Base-by-base conservation (phyloP, 208 protist species). In the Crithidia brevicula region DNA sequence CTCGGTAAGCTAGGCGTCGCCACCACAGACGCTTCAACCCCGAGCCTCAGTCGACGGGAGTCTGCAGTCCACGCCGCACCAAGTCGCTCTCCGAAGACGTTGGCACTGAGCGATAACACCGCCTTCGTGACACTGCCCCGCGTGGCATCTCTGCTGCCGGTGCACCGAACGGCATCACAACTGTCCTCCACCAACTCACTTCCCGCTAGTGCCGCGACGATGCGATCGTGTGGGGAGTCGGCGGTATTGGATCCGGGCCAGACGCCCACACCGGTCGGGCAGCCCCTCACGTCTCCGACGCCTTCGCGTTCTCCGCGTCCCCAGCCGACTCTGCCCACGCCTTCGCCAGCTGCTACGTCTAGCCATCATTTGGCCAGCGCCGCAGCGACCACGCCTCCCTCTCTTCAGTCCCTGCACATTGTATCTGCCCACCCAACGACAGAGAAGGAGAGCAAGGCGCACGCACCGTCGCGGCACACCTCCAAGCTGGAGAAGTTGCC, bases 291-390 rank as follows among this genome's bases (percentile, higher is more conserved):
- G 27, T 4, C 43, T 1, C 27, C 30, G 8, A 33, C 1, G 2
- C 30, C 46, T 6, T 9, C 59, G 42, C 42, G 16, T 6, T 22
- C 42, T 9, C 9, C 9, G 15, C 58, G 28, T 1, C 58, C 52
- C 43, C 58, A 63, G 58, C 58, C 58, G 31, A 42, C 40, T 33
- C 59, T 46, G 31, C 59, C 45, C 16, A 40, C 57, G 0, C 36
- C 57, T 6, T 16, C 27, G 18, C 31, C 36, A 40, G 15, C 36
- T 7, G 36, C 36, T 7, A 13, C 15, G 36, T 13, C 36, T 40
- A 7, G 36, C 36, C 36, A 13, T 40, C 36, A n/a, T n/a, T n/a
- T n/a, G n/a, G n/a, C n/a, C n/a, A 42, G 36, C 36, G 6, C 36
- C 42, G 6, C 16, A 0, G 42, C 42, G 9, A 6, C 42, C 7